Conservation (phyloP, 768 basidiomycete species). For the Cyclocybe aegerita region DNA sequence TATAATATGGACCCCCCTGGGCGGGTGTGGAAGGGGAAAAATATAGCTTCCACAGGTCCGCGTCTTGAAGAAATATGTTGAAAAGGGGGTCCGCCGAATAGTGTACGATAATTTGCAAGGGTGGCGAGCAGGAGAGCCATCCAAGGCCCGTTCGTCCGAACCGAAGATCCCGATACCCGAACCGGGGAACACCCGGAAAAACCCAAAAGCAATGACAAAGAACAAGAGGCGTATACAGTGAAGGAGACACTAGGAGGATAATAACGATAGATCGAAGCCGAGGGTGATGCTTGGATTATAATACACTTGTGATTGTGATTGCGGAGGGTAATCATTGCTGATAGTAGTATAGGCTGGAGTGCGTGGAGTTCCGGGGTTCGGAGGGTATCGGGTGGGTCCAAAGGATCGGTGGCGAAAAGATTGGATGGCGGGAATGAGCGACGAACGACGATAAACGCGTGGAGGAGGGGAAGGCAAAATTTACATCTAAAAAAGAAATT, state of each 20-base stretch:
- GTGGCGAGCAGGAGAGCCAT: background rate
- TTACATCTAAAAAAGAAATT: conserved; percentile 18
- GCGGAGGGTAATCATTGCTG: conserved; percentile 11
- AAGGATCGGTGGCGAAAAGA: background rate
- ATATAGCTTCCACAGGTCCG: conserved; percentile 16
- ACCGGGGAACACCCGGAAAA: conserved; percentile 6
- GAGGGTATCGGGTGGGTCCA: background rate
- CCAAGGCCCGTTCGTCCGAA: conserved; percentile 1
- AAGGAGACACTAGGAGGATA: conserved; percentile 16
- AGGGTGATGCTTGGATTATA: conserved; percentile 16
- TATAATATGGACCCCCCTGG: background rate
- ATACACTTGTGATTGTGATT: conserved; percentile 20
- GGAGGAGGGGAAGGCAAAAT: conserved; percentile 1
- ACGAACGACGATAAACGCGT: conserved; percentile 10
- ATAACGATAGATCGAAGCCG: conserved; percentile 18
- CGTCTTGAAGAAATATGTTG: conserved; percentile 2
- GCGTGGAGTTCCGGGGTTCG: conserved; percentile 1
- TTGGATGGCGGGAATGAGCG: conserved; percentile 3
- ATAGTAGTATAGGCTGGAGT: conserved; percentile 16
- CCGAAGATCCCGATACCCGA: background rate
- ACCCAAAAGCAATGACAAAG: conserved; percentile 1
- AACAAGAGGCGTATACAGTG: conserved; percentile 11
- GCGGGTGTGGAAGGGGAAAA: conserved; percentile 18
- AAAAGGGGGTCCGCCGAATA: background rate
- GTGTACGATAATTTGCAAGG: background rate